Evolutionary conservation across 805 yeast genomes (phyloP).

Genomic region (Ogataea paraovalis): DNA sequence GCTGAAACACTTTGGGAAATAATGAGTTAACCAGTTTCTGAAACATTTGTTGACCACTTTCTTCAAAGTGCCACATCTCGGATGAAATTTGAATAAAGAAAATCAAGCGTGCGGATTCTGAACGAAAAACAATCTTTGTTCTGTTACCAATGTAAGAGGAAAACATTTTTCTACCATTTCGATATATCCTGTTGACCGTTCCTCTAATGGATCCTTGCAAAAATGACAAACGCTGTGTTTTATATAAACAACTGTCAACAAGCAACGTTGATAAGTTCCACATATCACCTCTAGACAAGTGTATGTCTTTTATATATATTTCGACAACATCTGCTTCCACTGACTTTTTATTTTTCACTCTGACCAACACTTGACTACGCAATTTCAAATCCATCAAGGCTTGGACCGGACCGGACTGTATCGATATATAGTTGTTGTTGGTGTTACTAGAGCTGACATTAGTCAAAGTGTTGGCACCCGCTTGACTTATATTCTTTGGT

Average conservation of each 20-base stretch:
- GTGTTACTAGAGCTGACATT: slow-evolving; percentile 21
- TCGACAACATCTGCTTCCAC: slow-evolving; percentile 83
- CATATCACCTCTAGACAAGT: slow-evolving; percentile 87
- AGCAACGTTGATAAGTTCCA: slow-evolving; percentile 73
- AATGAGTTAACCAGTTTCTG: slow-evolving; percentile 89
- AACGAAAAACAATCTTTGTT: slow-evolving; percentile 81
- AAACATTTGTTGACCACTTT: slow-evolving; percentile 90
- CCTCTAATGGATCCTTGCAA: slow-evolving; percentile 59
- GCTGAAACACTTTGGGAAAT: slow-evolving; percentile 81
- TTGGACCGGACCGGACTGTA: slow-evolving; percentile 58
- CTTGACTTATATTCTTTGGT: slow-evolving; percentile 3
- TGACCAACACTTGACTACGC: slow-evolving; percentile 60
- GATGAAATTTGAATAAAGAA: slow-evolving; percentile 84
- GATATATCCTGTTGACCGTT: slow-evolving; percentile 56
- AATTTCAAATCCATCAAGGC: slow-evolving; percentile 60
- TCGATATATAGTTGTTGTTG: slow-evolving; percentile 42
- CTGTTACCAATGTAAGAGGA: slow-evolving; percentile 72
- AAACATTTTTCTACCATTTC: slow-evolving; percentile 62
- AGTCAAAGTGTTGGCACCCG: slow-evolving; percentile 5
- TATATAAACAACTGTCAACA: slow-evolving; percentile 60
- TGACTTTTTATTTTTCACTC: slow-evolving; percentile 38
- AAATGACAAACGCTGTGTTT: slow-evolving; percentile 60
- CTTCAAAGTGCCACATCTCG: slow-evolving; percentile 99
- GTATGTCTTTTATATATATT: slow-evolving; percentile 71
- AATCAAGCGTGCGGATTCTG: slow-evolving; percentile 83